Conservation (phyloP, 2,329 filamentous ascomycete species). For the Coniochaeta sp. region DNA sequence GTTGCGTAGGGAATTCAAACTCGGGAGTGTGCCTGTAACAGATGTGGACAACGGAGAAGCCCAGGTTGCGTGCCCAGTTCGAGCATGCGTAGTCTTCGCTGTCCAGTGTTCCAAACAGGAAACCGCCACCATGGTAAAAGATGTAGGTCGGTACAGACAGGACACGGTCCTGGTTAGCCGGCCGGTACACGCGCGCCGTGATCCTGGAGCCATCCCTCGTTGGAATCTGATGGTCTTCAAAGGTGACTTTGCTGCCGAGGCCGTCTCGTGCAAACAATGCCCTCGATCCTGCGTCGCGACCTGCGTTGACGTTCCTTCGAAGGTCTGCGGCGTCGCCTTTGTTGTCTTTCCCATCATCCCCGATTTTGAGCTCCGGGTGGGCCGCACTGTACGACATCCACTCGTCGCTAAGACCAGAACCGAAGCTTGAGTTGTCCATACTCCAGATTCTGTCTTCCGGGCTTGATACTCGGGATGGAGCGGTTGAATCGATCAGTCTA, state of each 20-base stretch:
- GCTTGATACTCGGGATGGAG: too few relatives aligned
- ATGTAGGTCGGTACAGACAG: constrained; percentile 14
- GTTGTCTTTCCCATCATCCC: background rate
- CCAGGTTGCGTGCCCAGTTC: constrained; percentile 28
- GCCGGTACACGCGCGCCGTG: constrained; percentile 11
- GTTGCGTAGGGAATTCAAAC: constrained; percentile 35
- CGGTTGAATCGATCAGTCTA: too few relatives aligned
- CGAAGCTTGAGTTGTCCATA: background rate
- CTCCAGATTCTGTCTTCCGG: background rate
- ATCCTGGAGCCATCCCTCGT: constrained; percentile 12
- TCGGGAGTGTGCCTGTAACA: constrained; percentile 48
- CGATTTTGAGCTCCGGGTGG: background rate
- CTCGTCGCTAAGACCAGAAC: background rate
- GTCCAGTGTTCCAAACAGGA: constrained; percentile 40
- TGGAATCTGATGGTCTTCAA: constrained; percentile 7
- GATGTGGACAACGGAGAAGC: constrained; percentile 38
- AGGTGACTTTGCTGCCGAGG: constrained; percentile 1
- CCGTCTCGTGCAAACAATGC: background rate
- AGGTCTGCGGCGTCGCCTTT: background rate
- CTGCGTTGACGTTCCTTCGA: background rate
- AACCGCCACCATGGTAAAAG: constrained; percentile 47
- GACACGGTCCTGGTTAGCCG: background rate
- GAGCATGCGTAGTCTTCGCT: constrained; percentile 41
- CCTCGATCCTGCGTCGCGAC: background rate
- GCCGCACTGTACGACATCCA: background rate